Evolutionary conservation across 2,329 filamentous ascomycete genomes (phyloP).

Genomic region (Sclerotinia sclerotiorum): DNA sequence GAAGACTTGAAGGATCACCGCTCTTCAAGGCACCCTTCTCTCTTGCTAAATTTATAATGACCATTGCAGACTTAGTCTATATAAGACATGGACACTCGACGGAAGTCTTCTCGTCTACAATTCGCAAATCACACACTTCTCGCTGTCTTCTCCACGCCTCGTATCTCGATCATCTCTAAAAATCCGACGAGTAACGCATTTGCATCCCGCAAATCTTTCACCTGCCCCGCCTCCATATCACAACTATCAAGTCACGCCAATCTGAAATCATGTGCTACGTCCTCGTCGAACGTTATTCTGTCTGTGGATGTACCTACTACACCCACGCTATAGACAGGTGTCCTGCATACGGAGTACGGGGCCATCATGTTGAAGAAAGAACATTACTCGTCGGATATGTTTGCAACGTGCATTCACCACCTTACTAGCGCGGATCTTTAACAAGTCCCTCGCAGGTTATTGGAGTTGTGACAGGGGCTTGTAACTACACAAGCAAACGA

Average conservation of each 20-base stretch:
- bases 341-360: slow-evolving; percentile 58
- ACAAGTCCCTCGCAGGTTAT: not conserved
- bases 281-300: slow-evolving; percentile 66
- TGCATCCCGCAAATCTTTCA: not conserved
- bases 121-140: not conserved
- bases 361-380: slow-evolving; percentile 63
- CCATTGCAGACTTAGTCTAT: slow-evolving; percentile 29
- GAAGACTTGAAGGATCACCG: slow-evolving; percentile 17
- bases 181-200: not conserved
- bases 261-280: slow-evolving; percentile 63
- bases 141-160: too few relatives aligned
- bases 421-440: not conserved
- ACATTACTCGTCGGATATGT: slow-evolving; percentile 69
- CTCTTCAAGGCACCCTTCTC: slow-evolving; percentile 12
- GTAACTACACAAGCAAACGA: not conserved
- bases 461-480: not conserved
- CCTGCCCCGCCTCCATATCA: not conserved
- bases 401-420: slow-evolving; percentile 43
- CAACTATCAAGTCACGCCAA: not conserved
- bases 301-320: slow-evolving; percentile 70
- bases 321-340: slow-evolving; percentile 68
- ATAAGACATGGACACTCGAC: slow-evolving; percentile 7
- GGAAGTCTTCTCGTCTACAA: not conserved
- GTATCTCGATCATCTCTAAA: not conserved
- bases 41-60: slow-evolving; percentile 36